These are phyloP conservation scores for Picocystis sp. DNA, from an alignment of 163 green algal species.

Conservation along the genomic window DNA sequence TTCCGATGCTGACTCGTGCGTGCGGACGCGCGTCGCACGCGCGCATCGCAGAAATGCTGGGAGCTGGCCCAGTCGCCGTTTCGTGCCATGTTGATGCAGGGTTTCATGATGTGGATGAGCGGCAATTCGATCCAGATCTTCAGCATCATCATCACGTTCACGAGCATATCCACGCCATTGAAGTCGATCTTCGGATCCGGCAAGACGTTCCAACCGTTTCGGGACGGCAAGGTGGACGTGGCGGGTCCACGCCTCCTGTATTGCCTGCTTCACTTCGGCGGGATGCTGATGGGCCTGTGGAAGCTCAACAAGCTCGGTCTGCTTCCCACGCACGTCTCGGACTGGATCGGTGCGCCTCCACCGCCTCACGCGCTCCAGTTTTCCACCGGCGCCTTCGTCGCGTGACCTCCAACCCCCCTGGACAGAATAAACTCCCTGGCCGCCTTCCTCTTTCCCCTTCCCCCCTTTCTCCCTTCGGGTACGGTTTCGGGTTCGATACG, in stretches of 20 bases:
- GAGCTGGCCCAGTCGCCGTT: conserved; percentile 32
- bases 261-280: conserved; percentile 54
- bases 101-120: conserved; percentile 93
- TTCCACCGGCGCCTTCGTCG: conserved; percentile 7
- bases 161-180: conserved; percentile 68
- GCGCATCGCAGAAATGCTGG: conserved; percentile 20
- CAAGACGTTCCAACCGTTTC: conserved; percentile 18
- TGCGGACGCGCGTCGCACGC: too few species aligned
- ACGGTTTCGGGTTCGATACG: too few species aligned
- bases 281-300: conserved; percentile 64
- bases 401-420: too few species aligned
- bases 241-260: conserved; percentile 59
- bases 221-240: conserved; percentile 43
- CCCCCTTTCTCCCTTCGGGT: too few species aligned
- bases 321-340: conserved; percentile 64
- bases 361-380: conserved; percentile 24
- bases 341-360: conserved; percentile 51
- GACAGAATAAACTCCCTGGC: too few species aligned
- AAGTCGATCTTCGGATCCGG: conserved; percentile 54
- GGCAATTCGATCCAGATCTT: conserved; percentile 77
- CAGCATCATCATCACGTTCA: conserved; percentile 83
- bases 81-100: conserved; percentile 74
- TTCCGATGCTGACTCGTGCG: too few species aligned
- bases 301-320: conserved; percentile 80
- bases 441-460: too few species aligned